phyloP scores from a whole-genome alignment of 495 filamentous ascomycete genomes.

The Hamigera avellanea region DNA sequence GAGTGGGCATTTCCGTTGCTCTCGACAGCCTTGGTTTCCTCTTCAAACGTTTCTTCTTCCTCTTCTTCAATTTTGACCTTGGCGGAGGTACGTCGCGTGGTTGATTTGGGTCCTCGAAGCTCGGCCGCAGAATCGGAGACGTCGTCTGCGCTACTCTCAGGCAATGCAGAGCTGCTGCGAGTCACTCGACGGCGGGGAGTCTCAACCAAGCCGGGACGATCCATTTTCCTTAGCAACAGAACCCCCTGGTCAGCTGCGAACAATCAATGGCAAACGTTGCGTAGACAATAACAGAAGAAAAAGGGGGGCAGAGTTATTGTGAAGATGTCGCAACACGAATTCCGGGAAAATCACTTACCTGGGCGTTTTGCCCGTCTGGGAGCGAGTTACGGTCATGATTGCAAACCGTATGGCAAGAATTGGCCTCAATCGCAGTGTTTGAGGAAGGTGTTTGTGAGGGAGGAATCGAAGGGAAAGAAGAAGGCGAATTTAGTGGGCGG shows the following conservation, averaged over 20 bases:
- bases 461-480: background rate
- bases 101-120: conserved; percentile 13
- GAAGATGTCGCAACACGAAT: background rate
- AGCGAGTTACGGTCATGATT: conserved; percentile 36
- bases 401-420: conserved; percentile 13
- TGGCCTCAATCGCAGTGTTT: background rate
- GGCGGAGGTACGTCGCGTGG: conserved; percentile 21
- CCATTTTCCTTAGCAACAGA: conserved; percentile 36
- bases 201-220: conserved; percentile 44
- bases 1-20: conserved; percentile 31
- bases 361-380: conserved; percentile 39
- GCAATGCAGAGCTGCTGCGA: conserved; percentile 27
- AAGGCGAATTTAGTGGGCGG: background rate
- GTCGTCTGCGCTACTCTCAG: conserved; percentile 20
- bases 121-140: conserved; percentile 19
- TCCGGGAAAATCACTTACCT: conserved; percentile 26
- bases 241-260: conserved; percentile 1
- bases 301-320: background rate
- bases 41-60: conserved; percentile 11
- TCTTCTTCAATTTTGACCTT: conserved; percentile 18
- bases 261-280: background rate
- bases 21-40: conserved; percentile 13
- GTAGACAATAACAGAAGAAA: background rate
- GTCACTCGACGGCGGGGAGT: conserved; percentile 39
- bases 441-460: background rate